A percentile compares a stretch with the other conserved stretches of the same genome.
phyloP scores from a whole-genome alignment of 352 stramenopile genomes.

The Globisporangium radiosum region DNA sequence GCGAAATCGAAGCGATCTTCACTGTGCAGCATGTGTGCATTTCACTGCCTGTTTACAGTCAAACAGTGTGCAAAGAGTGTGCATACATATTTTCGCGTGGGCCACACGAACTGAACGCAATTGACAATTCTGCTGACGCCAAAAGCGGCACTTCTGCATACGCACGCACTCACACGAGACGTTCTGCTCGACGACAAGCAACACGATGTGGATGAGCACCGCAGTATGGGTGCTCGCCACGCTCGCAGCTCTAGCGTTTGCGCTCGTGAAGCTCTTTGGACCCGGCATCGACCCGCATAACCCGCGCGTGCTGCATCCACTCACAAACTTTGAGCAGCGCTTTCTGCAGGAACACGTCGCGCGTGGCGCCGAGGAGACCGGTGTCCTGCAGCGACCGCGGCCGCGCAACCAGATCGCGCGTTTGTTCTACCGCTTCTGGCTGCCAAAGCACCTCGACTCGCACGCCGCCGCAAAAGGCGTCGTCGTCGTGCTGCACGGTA shows the following conservation, averaged over 20 bases:
- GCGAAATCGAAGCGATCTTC: no score
- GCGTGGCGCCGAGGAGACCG: conserved; percentile 40
- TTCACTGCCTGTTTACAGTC: no score
- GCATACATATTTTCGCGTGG: no score
- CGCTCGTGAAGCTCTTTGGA: conserved; percentile 35
- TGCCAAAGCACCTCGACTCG: conserved; percentile 35
- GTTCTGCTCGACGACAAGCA: neutral
- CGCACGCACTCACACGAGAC: no score
- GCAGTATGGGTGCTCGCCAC: conserved; percentile 18
- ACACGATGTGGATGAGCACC: conserved; percentile 18
- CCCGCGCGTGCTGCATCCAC: conserved; percentile 27
- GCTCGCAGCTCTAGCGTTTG: conserved; percentile 10
- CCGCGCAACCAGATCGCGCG: conserved; percentile 30
- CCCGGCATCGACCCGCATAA: conserved; percentile 51
- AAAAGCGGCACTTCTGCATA: neutral
- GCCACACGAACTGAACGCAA: conserved; percentile 10
- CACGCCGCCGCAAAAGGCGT: conserved; percentile 29
- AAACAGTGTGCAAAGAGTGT: no score
- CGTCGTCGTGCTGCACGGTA: conserved; percentile 65
- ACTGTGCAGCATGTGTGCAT: no score
- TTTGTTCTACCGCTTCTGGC: conserved; percentile 73
- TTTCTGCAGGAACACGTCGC: conserved; percentile 49
- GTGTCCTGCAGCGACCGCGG: conserved; percentile 32
- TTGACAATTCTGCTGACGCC: neutral
- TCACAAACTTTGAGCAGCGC: conserved; percentile 34